phyloP scores from a whole-genome alignment of 305 asterid species.

The Rubia balearica region DNA sequence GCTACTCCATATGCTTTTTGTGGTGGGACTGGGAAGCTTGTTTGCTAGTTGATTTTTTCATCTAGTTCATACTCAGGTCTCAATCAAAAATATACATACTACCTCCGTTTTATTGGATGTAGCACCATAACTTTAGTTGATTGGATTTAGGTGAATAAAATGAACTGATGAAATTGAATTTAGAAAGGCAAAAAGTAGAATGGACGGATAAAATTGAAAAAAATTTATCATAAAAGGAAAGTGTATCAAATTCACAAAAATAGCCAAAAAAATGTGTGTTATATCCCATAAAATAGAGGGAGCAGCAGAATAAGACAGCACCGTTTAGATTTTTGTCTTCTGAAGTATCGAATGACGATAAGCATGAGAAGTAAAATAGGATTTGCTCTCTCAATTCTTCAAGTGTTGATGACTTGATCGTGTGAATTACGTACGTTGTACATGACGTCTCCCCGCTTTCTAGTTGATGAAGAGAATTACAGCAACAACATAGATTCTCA shows the following conservation, averaged over 20 bases:
- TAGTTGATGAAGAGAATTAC: too few species aligned
- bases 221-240: too few species aligned
- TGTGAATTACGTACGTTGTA: background rate
- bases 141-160: too few species aligned
- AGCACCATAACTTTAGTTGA: too few species aligned
- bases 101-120: too few species aligned
- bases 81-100: background rate
- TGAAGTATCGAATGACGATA: background rate
- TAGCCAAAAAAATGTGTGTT: too few species aligned
- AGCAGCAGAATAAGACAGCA: background rate
- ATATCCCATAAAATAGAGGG: too few species aligned
- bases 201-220: too few species aligned
- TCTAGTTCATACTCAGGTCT: background rate
- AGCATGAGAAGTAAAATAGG: background rate
- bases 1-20: background rate
- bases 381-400: background rate
- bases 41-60: background rate
- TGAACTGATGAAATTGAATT: too few species aligned
- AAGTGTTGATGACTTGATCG: background rate
- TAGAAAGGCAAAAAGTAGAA: too few species aligned
- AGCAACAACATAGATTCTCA: too few species aligned
- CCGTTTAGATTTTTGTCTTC: background rate
- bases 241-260: too few species aligned
- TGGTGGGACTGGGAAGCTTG: background rate
- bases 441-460: background rate